Evolutionary conservation across 257 asterid species (phyloP), one percentile per base, ranked within the genome.

Genomic region (Handroanthus guayacan): DNA sequence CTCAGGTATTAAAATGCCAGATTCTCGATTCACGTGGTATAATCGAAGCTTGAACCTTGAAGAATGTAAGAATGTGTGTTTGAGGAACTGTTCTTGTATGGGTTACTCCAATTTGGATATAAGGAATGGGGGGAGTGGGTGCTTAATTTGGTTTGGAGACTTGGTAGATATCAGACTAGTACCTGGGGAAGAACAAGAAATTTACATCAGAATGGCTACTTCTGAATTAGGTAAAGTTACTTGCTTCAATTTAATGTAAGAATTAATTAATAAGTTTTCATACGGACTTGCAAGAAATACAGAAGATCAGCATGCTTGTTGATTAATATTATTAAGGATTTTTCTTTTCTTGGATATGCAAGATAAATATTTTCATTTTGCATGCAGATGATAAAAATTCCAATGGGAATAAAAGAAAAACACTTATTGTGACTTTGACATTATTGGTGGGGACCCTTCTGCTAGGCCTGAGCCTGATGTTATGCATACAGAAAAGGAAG

Each of bases 81-180:
- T 31, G 37, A 52, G 45, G 43, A 73, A 83, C 25, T 83, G 86
- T 36, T 64, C 62, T 17, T 83, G 84, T 54, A 71, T 74, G 69
- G 86, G 82, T 5, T 83, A 66, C 51, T 17, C 86, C 4, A 69
- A 75, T 72, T 47, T 72, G 17, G 78, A 79, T 47, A 47, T 77
- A 5, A 71, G 74, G 13, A n/a, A 16, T 13, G 57, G 73, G 16
- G 20, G 3, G 54, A 17, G 78, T 79, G 86, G 86, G 12, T 83
- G 86, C 72, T 31, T 83, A 84, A 56, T 50, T 54, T 79, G 84
- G 82, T 58, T 67, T 13, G 75, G 68, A 5, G 82, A 79, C 34
- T 80, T 83, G 58, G 43, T 61, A 16, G 84, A 83, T 47, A 41
- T 79, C n/a, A 83, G 78, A 71, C 61, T 62, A 13, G 25, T 50